These are phyloP conservation scores for Gigaspora rosea DNA, from an alignment of 192 early-diverging fungal genomes.

Conservation along the genomic window DNA sequence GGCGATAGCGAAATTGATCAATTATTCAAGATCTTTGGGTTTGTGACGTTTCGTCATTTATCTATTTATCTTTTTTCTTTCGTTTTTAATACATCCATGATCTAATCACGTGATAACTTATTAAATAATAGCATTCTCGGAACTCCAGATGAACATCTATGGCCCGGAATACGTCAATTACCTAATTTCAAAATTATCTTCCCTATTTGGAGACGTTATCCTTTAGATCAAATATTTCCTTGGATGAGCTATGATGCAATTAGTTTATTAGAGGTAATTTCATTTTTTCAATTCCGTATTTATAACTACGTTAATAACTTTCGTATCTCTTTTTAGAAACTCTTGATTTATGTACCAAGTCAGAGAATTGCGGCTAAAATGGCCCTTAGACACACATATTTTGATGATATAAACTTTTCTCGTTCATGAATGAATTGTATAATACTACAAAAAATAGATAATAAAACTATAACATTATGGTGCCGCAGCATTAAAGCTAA, in stretches of 20 bases:
- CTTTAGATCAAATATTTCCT: constrained; percentile 52
- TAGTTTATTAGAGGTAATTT: constrained; percentile 60
- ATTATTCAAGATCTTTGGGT: constrained; percentile 88
- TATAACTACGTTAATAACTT: not conserved
- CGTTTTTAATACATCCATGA: not conserved
- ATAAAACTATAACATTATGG: no score
- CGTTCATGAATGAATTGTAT: not conserved
- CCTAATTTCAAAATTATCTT: constrained; percentile 84
- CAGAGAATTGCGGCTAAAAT: constrained; percentile 73
- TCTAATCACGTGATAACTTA: constrained; percentile 66
- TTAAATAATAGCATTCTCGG: constrained; percentile 84
- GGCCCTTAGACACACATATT: constrained; percentile 54
- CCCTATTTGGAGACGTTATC: constrained; percentile 66
- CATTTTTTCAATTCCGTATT: no score
- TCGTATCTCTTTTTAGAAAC: not conserved
- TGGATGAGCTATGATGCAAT: constrained; percentile 65
- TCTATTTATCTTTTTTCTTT: not conserved
- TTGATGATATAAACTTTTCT: constrained; percentile 7
- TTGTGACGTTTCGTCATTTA: not conserved
- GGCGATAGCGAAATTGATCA: constrained; percentile 91
- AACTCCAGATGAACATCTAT: constrained; percentile 76
- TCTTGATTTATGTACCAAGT: constrained; percentile 66
- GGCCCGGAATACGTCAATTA: constrained; percentile 73
- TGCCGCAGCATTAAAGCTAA: no score
- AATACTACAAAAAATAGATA: no score